A percentile compares a stretch with the other conserved stretches of the same genome.
These are phyloP conservation scores for Chamaenerion angustifolium DNA, from an alignment of 345 rosid species.

Conservation along the genomic window DNA sequence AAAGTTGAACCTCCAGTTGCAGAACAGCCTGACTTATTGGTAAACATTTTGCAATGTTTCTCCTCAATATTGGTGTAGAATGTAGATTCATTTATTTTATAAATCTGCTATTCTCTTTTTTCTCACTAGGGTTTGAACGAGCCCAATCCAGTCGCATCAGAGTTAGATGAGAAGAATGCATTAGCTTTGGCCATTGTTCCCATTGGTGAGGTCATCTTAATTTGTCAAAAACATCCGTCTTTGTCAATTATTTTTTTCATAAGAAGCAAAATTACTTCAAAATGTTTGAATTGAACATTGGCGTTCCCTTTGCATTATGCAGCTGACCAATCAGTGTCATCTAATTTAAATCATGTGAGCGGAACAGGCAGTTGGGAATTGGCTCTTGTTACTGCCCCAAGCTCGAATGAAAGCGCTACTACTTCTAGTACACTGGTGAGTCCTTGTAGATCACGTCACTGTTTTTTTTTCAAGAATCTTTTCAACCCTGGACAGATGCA, in stretches of 20 bases:
- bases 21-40: conserved; percentile 78
- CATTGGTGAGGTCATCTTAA: conserved; percentile 34
- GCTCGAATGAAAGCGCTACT: conserved; percentile 59
- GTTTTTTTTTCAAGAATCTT: not conserved
- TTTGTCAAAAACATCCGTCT: conserved; percentile 1
- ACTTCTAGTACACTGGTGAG: conserved; percentile 70
- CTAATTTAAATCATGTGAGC: conserved; percentile 27
- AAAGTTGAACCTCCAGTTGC: conserved; percentile 46
- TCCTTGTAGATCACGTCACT: not conserved
- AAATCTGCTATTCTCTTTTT: conserved; percentile 1
- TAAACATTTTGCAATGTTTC: conserved; percentile 11
- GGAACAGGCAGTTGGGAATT: conserved; percentile 81
- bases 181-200: conserved; percentile 91
- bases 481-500: not conserved
- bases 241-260: not conserved
- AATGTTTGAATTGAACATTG: not conserved
- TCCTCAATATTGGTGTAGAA: not conserved
- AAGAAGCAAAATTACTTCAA: not conserved
- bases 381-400: conserved; percentile 85
- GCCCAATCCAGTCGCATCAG: conserved; percentile 56
- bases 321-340: conserved; percentile 46
- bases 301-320: conserved; percentile 14
- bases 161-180: conserved; percentile 72
- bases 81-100: too few relatives aligned
- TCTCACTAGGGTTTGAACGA: conserved; percentile 52